Base-by-base conservation (phyloP, 805 yeast species). In the Nakazawaea ambrosiae region DNA sequence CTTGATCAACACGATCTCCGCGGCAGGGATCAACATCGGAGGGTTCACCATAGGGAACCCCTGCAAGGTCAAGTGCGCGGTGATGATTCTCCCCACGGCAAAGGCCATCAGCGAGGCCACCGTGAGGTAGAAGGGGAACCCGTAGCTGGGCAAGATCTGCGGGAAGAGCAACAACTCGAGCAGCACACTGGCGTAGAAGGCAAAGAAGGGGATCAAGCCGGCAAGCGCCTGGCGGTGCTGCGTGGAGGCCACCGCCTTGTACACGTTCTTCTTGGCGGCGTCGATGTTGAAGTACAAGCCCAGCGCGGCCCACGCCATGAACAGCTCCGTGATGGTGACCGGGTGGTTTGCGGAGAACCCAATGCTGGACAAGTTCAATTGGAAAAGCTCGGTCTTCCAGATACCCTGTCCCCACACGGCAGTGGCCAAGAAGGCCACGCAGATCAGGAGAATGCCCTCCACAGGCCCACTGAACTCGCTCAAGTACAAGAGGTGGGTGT, bases 391-490 rank as follows among this genome's bases (percentile, higher is more conserved):
- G 10, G 51, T 45, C 33, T 67, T 66, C 94, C 95, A 89, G 27
- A 75, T 53, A 1, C 64, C 68, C 3, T 86, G 80, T 3, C 97
- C 97, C 36, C 63, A 57, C 25, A 75, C 39, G 4, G 86, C 95
- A 0, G 95, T 82, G 17, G 72, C 31, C 4, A 74, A 39, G 51
- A 74, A 86, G 14, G 80, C 60, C 0, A 49, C 55, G 17, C 73
- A 58, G 36, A 86, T 65, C 60, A 81, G 66, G 45, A 87, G 54
- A 20, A 89, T 84, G 2, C 97, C 97, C 59, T 89, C 97, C 3
- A 90, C 97, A 0, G 97, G 97, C 0, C 97, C 97, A 11, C 94
- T 82, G 49, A 86, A 78, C 44, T 71, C 78, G 25, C 90, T 77
- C 37, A 89, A 64, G 56, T 70, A 89, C 35, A 89, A 65, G 33